Base-by-base conservation (phyloP, 2,329 filamentous ascomycete genomes). In the Cladosporium sp. region DNA sequence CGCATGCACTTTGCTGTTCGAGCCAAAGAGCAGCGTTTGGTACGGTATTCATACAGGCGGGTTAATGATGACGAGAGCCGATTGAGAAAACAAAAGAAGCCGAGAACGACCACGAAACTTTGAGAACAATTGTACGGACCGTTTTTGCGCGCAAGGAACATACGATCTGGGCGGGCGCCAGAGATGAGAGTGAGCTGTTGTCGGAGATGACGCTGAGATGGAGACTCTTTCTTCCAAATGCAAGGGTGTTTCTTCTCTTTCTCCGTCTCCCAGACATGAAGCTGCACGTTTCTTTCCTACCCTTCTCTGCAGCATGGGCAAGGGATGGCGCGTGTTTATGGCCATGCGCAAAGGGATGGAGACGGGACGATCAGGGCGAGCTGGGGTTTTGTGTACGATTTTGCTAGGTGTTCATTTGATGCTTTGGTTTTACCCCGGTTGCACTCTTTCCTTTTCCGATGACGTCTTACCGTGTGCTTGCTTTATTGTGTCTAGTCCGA, bases 351-450 rank as follows among this genome's bases (percentile, higher is more conserved):
- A 19, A 35, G 34, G 34, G 47, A 17, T 19, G 13, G 28, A 37
- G 28, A 37, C 12, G 28, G 25, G 47, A 19, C 19, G 12, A 24
- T 19, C 12, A 36, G 19, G 34, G 47, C 12, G 47, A 50, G 47
- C 47, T 50, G 34, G 47, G 47, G 47, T 37, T 35, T 50, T 50
- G 47, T 50, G 47, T 50, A 50, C 47, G 47, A 50, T 50, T 25
- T 34, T 50, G 47, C 22, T 50, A 50, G 47, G 47, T 50, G 47
- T 50, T 50, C 47, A 50, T 50, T 50, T 50, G 47, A 50, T 50
- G 47, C 47, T 35, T 50, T 24, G 47, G 36, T 32, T 48, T 48
- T 20, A 24, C 25, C 47, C 45, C 25, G 28, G 9, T 32, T 32
- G 28, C 28, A 7, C 8, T 9, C 8, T 32, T 7, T 5, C 12